Evolutionary conservation across 306 rosid genomes (phyloP), one percentile per base, ranked within the genome.

Genomic region (Trichosanthes truncata): DNA sequence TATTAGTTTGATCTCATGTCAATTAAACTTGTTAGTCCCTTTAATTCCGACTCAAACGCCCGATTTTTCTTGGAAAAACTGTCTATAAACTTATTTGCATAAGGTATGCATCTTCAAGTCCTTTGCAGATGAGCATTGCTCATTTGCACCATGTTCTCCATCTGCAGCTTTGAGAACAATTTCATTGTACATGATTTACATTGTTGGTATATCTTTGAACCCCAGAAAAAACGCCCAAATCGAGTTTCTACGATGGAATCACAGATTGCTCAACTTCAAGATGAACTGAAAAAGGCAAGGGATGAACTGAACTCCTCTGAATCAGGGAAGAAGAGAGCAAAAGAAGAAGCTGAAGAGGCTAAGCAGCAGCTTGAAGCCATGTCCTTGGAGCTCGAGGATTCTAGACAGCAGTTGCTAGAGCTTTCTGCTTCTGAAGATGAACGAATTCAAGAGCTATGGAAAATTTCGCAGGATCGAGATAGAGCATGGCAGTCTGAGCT

Each of bases 401-500:
- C 98, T 56, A 87, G 84, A 49, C 96, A 87, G 78, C 96, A 91
- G 77, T 87, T 90, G 73, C 3, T 78, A 33, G 98, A 93, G 36
- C 76, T 91, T 57, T 91, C 98, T 55, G 87, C 88, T 74, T 91
- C 91, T 45, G 98, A 93, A 84, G 97, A 93, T 35, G 91, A 79
- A 26, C 89, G 98, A 66, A 84, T 93, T 77, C 87, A 82, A 83
- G 97, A 93, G 81, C 97, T 94, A 25, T 88, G 89, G 15, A 85
- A 86, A 80, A 82, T 91, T 62, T 94, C 98, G 9, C 98, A 92
- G 72, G 97, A 92, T 68, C 92, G 98, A 3, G 98, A 94, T 83
- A 84, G 91, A 83, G 97, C 87, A n/a, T 94, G 98, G 98, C 92
- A 94, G 65, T 94, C 97, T 56, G 98, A 94, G 79, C 93, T 94